Conservation (phyloP, 805 yeast genomes). For the Yarrowia keelungensis region DNA sequence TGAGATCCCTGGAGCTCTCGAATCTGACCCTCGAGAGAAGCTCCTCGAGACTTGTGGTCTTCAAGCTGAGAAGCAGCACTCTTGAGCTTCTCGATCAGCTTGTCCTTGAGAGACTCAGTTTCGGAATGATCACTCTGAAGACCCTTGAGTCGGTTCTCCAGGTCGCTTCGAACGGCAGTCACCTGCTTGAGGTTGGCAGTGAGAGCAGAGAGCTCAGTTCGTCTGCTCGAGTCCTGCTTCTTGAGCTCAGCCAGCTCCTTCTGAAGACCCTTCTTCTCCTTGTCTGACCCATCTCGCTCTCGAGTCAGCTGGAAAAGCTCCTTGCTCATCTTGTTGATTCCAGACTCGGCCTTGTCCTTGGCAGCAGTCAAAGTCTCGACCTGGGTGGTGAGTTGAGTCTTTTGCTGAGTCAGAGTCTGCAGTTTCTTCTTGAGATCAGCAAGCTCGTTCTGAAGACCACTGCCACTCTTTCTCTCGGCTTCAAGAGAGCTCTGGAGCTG, state of each 20-base stretch:
- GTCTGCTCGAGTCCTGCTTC: constrained; percentile 38
- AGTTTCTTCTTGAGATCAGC: constrained; percentile 43
- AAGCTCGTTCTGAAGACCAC: constrained; percentile 43
- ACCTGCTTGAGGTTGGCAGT: constrained; percentile 39
- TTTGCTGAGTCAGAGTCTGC: constrained; percentile 42
- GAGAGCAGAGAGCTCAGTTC: constrained; percentile 14
- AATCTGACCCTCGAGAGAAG: constrained; percentile 15
- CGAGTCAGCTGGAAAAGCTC: constrained; percentile 73
- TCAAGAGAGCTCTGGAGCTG: constrained; percentile 14
- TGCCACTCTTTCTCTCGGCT: constrained; percentile 30
- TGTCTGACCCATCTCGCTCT: constrained; percentile 60
- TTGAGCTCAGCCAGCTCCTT: constrained; percentile 41
- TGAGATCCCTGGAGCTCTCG: constrained; percentile 23
- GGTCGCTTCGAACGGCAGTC: constrained; percentile 43
- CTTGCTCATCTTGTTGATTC: constrained; percentile 87
- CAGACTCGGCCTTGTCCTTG: constrained; percentile 77
- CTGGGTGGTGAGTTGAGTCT: constrained; percentile 50
- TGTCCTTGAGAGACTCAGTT: constrained; percentile 50
- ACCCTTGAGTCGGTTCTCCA: constrained; percentile 41
- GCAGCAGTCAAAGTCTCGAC: constrained; percentile 52
- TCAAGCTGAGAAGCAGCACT: constrained; percentile 52
- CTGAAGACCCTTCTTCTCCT: constrained; percentile 43
- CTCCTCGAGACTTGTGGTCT: constrained; percentile 43
- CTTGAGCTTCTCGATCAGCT: constrained; percentile 57
- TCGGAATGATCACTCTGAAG: constrained; percentile 47